Conservation (phyloP, 768 basidiomycete genomes). For the Tulasnella calospora region DNA sequence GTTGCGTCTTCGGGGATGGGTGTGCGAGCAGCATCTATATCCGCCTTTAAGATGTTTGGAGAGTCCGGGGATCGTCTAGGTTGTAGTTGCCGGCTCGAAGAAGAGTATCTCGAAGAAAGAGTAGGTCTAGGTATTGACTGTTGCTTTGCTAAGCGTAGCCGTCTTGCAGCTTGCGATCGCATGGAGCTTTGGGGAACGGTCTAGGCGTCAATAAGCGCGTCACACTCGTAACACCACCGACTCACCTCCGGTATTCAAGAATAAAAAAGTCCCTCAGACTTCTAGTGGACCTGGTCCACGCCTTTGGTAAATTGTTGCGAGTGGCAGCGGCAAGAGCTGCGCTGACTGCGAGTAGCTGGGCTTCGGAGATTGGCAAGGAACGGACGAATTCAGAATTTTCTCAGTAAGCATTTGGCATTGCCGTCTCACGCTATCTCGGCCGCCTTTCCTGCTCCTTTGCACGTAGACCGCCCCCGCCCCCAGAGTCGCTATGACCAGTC, state of each 20-base stretch:
- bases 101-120: neutral
- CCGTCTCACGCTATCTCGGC: constrained; percentile 17
- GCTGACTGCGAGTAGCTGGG: constrained; percentile 2
- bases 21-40: neutral
- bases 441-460: neutral
- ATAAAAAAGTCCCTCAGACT: neutral
- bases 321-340: neutral
- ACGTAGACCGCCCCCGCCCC: neutral
- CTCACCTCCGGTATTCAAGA: neutral
- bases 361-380: neutral
- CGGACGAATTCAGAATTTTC: constrained; percentile 16
- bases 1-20: neutral
- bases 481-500: constrained; percentile 1
- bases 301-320: neutral
- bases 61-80: neutral
- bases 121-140: neutral
- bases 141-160: neutral
- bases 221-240: neutral
- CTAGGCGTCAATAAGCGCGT: neutral
- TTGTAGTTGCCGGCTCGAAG: neutral
- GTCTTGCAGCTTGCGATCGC: constrained; percentile 5
- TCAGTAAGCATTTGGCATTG: constrained; percentile 6
- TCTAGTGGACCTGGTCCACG: neutral
- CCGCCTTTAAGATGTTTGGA: neutral
- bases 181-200: neutral